Evolutionary conservation across 1,139 yeast genomes (phyloP).

Genomic region (Magnusiomyces ingens): DNA sequence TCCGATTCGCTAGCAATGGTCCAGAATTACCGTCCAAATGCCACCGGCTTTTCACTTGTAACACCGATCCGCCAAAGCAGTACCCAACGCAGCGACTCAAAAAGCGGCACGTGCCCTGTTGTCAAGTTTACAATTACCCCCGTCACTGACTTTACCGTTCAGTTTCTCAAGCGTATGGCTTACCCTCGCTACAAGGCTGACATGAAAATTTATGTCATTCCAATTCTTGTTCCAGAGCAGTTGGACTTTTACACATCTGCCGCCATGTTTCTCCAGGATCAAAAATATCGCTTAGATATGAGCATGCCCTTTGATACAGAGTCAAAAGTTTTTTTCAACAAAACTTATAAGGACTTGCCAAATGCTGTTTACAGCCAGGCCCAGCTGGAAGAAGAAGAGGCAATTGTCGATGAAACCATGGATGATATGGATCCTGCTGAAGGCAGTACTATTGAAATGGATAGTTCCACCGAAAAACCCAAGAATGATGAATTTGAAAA

Average conservation of each 20-base stretch:
- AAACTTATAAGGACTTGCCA: constrained; percentile 9
- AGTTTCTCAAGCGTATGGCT: constrained; percentile 15
- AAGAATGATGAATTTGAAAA: no score
- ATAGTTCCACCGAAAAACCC: no score
- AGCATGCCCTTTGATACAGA: constrained; percentile 6
- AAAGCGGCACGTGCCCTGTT: constrained; percentile 17
- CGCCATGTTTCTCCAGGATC: constrained; percentile 14
- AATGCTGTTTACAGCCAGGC: constrained; percentile 5
- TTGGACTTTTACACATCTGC: constrained; percentile 12
- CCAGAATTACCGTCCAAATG: constrained; percentile 4
- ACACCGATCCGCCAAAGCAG: constrained; percentile 16
- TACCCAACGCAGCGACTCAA: constrained; percentile 8
- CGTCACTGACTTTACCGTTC: constrained; percentile 11
- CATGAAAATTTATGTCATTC: constrained; percentile 14
- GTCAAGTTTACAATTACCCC: constrained; percentile 15
- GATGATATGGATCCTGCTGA: no score
- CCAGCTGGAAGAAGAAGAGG: not conserved
- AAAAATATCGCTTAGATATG: constrained; percentile 1
- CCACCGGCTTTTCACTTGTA: constrained; percentile 9
- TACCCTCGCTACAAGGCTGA: constrained; percentile 16
- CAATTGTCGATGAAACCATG: no score
- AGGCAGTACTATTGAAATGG: no score
- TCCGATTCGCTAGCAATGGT: constrained; percentile 12
- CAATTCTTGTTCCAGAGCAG: not conserved
- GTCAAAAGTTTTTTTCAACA: constrained; percentile 8